Evolutionary conservation across 208 protist genomes (phyloP), one percentile per base, ranked within the genome.

Genomic region (Crithidia acanthocephali): DNA sequence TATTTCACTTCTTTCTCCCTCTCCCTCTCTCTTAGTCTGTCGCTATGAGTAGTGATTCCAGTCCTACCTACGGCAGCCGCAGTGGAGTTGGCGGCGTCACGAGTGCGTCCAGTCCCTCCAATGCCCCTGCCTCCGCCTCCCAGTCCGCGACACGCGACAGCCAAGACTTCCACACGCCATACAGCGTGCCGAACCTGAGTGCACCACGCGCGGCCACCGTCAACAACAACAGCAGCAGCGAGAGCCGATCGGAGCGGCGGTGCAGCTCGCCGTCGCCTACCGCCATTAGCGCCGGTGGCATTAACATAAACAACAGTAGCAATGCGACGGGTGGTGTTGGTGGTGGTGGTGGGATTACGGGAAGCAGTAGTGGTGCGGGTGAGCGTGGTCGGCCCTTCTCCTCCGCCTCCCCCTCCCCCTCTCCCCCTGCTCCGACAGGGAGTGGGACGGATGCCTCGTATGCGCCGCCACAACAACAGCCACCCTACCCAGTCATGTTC

Each of bases 231-330:
- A 50, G 33, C 55, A 56, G 20, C 57, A 47, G 33, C 25, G 62
- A 66, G 10, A 66, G 60, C 30, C 44, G 28, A 3, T 11, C 27
- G 27, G 30, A 71, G 52, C 42, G 55, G 10, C 66, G 66, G 22
- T 53, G 42, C 15, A 44, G 66, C 40, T 63, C 66, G 1, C 66
- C 66, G 1, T 71, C 53, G 22, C 66, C 66, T 11, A 62, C 55
- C n/a, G 64, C 52, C 35, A 37, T 40, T 2, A 68, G 35, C 15
- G 37, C 48, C 23, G 44, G 44, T 48, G 44, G 44, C 6, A 9
- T 20, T 15, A 40, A 40, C 35, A 40, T 13, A 5, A 40, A 5
- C 35, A 40, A 40, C 35, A 40, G 35, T 11, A 40, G 11, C 35
- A 40, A 40, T 11, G 35, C 11, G n/a, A n/a, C n/a, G n/a, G n/a